These are phyloP conservation scores for Amaranthus hypochondriacus DNA, from an alignment of 148 eudicot genomes.

Conservation along the genomic window DNA sequence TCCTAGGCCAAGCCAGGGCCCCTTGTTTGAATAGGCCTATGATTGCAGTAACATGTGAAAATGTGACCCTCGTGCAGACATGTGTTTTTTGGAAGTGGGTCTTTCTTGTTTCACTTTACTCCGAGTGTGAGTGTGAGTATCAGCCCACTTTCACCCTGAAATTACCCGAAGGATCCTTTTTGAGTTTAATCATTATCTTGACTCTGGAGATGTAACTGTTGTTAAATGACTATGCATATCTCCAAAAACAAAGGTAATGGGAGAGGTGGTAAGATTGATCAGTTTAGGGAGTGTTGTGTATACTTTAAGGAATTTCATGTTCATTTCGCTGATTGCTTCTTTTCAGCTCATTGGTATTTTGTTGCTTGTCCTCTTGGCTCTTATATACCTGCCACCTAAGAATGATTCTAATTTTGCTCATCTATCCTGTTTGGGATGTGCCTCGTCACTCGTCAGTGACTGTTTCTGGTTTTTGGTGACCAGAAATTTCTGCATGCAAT, in stretches of 20 bases:
- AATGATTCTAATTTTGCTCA: not conserved
- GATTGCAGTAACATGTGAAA: no score
- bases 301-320: not conserved
- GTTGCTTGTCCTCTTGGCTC: not conserved
- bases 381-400: not conserved
- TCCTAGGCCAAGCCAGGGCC: no score
- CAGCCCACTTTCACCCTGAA: no score
- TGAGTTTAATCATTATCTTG: not conserved
- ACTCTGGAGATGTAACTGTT: not conserved
- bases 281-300: not conserved
- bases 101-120: not conserved
- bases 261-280: no score
- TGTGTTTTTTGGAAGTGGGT: not conserved
- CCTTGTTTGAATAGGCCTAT: no score
- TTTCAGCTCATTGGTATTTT: not conserved
- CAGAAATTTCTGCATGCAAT: constrained; percentile 98
- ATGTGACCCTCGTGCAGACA: no score
- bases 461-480: constrained; percentile 12
- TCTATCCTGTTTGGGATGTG: constrained; percentile 3
- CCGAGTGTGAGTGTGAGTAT: no score
- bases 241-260: not conserved
- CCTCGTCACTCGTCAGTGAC: constrained; percentile 17
- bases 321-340: not conserved
- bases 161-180: no score
- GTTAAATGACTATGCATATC: not conserved